Evolutionary conservation across 192 early-diverging fungal species (phyloP), one percentile per base, ranked within the genome.

Genomic region (Pilaira anomala): DNA sequence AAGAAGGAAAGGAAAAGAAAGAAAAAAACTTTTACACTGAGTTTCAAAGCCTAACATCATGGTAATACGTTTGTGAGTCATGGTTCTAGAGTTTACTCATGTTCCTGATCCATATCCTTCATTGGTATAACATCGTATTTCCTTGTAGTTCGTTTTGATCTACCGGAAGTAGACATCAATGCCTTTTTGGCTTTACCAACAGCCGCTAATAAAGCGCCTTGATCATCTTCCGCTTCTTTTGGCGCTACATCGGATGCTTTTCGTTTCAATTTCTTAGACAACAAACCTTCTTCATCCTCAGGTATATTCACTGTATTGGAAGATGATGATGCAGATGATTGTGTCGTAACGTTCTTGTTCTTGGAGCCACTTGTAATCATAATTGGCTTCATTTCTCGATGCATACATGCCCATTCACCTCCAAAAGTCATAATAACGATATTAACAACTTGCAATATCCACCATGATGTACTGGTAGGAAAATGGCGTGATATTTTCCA

Each of bases 321-420:
- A 7, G 48, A 50, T 22, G 48, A 50, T 3, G 48, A 49, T 6
- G 48, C 14, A 24, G 48, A 19, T 50, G 54, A 9, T 21, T 21
- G 3, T 26, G 1, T 18, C n/a, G 4, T 18, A 50, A 7, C n/a
- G 8, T 25, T 70, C n/a, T 28, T 50, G 8, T 48, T 60, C 26
- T 36, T 53, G n/a, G 29, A 24, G 14, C 22, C 25, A n/a, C 48
- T 55, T 25, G 39, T 57, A 48, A 81, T 62, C 24, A 76, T 59
- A 50, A 93, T 90, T 2, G 91, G 91, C 64, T 89, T 83, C 84
- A 93, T 82, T 63, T 93, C 91, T 65, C 77, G 67, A 52, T 81
- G 82, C 86, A 90, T 89, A 65, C 91, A 93, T 49, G 89, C 80
- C 68, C 90, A 83, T 68, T 93, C 90, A 16, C 87, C 89, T 7